These are phyloP conservation scores for Cardamine occulta DNA, from an alignment of 345 rosid genomes.

Conservation along the genomic window DNA sequence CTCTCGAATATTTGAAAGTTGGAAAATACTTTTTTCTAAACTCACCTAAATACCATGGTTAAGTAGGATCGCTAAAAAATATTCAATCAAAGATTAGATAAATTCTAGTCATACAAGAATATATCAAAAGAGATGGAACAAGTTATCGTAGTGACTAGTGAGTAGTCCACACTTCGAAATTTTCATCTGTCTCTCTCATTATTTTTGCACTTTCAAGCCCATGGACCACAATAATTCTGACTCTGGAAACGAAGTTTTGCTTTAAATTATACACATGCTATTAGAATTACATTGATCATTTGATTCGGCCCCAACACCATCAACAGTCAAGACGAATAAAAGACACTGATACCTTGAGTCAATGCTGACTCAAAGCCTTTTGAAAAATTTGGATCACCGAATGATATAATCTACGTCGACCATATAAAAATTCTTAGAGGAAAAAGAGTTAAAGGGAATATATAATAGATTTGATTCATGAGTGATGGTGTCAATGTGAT, in stretches of 20 bases:
- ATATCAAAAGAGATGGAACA: background rate
- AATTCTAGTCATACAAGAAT: background rate
- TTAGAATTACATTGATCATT: background rate
- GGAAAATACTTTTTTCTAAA: background rate
- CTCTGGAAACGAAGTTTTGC: background rate
- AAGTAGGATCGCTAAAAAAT: background rate
- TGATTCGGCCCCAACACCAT: background rate
- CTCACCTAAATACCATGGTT: background rate
- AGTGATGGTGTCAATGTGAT: background rate
- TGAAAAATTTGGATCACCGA: background rate
- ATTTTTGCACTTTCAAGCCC: background rate
- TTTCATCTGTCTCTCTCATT: background rate
- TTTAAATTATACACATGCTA: background rate
- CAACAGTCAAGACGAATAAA: too few relatives aligned
- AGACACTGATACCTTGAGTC: background rate
- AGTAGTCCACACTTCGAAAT: background rate
- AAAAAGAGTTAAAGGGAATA: background rate
- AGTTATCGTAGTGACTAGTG: background rate
- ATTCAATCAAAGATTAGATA: background rate
- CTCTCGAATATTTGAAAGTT: too few relatives aligned
- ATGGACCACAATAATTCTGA: background rate
- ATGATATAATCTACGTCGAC: background rate
- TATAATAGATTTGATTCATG: background rate
- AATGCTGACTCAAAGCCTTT: background rate
- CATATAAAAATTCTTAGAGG: background rate